These are phyloP conservation scores for Rhizopogon parksii DNA, from an alignment of 1,284 basidiomycete species.

Conservation along the genomic window DNA sequence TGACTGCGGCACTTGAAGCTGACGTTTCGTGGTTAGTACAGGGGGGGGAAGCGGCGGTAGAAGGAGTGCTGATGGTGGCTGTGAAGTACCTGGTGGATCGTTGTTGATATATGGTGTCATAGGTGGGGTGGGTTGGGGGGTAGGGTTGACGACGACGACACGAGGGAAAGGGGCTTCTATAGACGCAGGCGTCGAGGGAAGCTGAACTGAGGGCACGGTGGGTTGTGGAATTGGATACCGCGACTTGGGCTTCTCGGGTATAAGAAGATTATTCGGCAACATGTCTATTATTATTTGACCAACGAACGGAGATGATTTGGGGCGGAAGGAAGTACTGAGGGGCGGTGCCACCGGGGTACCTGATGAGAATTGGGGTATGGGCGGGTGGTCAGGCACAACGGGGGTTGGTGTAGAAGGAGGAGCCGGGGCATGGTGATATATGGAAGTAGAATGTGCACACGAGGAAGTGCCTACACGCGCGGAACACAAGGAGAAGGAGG, in stretches of 20 bases:
- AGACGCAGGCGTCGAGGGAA: conserved; percentile 21
- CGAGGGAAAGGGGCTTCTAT: conserved; percentile 33
- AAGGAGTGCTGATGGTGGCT: conserved; percentile 24
- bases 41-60: conserved; percentile 24
- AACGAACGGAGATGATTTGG: conserved; percentile 30
- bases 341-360: conserved; percentile 13
- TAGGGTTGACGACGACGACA: conserved; percentile 50
- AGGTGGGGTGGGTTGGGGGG: conserved; percentile 52
- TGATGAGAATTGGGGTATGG: neutral
- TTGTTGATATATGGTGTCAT: conserved; percentile 36
- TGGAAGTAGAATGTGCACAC: conserved; percentile 11
- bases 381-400: neutral
- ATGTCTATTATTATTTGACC: conserved; percentile 56
- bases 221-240: neutral
- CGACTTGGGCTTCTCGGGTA: conserved; percentile 18
- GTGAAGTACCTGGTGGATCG: conserved; percentile 13
- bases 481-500: conserved; percentile 5
- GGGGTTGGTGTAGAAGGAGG: conserved; percentile 14
- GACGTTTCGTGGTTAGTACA: conserved; percentile 10
- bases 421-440: conserved; percentile 24
- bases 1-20: conserved; percentile 4
- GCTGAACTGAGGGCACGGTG: conserved; percentile 7
- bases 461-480: conserved; percentile 3
- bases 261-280: conserved; percentile 30
- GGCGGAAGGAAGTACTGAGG: conserved; percentile 23